Evolutionary conservation across 768 basidiomycete genomes (phyloP).

Genomic region (Phaeotremella skinneri): DNA sequence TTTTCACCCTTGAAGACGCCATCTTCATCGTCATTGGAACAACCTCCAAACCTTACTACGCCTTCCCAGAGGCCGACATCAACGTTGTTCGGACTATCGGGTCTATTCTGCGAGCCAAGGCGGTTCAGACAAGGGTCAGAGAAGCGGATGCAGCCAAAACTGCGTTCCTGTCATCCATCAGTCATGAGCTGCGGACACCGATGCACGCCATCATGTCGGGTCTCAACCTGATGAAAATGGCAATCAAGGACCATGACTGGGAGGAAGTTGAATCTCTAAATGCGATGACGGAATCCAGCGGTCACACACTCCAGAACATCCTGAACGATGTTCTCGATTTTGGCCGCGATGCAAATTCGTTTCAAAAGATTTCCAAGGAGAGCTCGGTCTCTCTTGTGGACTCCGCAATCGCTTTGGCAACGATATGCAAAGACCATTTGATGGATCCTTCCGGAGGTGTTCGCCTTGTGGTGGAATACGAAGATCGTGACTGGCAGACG

Average conservation of each 20-base stretch:
- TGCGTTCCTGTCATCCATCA: constrained; percentile 39
- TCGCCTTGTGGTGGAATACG: constrained; percentile 18
- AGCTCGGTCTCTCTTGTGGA: not conserved
- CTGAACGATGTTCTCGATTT: constrained; percentile 39
- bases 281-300: constrained; percentile 26
- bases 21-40: constrained; percentile 28
- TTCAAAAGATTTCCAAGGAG: not conserved
- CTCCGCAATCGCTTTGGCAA: constrained; percentile 2
- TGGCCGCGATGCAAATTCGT: constrained; percentile 8
- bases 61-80: constrained; percentile 17
- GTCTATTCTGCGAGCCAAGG: constrained; percentile 26
- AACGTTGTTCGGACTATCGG: constrained; percentile 30
- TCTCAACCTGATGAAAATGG: constrained; percentile 29
- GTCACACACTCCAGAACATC: constrained; percentile 28
- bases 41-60: constrained; percentile 6
- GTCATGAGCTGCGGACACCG: constrained; percentile 44
- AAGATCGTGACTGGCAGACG: constrained; percentile 36
- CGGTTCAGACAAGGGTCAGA: constrained; percentile 21
- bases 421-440: constrained; percentile 3
- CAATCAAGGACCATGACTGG: constrained; percentile 11
- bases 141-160: constrained; percentile 39
- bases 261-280: constrained; percentile 10
- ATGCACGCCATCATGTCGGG: constrained; percentile 40
- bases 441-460: constrained; percentile 1
- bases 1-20: constrained; percentile 26